Evolutionary conservation across 1,284 basidiomycete genomes (phyloP), one percentile per base, ranked within the genome.

Genomic region (Ustilago crameri): DNA sequence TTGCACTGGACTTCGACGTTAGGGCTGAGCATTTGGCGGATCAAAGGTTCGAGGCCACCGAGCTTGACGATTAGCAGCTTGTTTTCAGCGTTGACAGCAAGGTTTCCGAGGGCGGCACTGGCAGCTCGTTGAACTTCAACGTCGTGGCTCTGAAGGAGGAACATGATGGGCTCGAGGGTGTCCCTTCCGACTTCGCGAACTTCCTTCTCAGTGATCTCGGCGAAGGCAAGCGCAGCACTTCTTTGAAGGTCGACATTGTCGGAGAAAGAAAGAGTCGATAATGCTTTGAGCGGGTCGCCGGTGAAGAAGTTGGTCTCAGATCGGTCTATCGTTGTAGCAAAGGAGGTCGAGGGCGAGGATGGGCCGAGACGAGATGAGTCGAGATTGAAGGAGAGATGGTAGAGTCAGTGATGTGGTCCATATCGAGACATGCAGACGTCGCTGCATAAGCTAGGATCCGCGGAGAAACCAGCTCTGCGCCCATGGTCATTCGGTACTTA

Each of bases 1-100:
- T 99, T 99, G 87, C 96, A 99, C 84, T 98, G 96, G 2, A 99
- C 96, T 84, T 99, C 96, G 40, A 98, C 95, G 82, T 98, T 99
- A 5, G 95, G 95, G 79, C 93, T 95, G 56, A 98, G 89, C 96
- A 99, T 98, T 84, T 98, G 96, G 60, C 95, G 90, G 82, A 98
- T 98, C 78, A 99, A 88, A 52, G 95, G 96, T 84, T 99, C 96
- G 41, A 99, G 89, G 51, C 96, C 96, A 50, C 95, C 95, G 46
- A 99, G 89, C 84, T 95, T 95, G 76, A 99, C 96, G 75, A 99
- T 98, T 80, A 98, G 90, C 69, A 98, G 88, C 85, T 98, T 99
- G 88, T 99, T 99, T 84, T 98, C 96, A 67, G 94, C 94, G 84
- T 99, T 98, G 63, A 99, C 96, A 41, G 96, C 96, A 65, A 99